Conservation (phyloP, 805 yeast genomes). For the Pichia californica region DNA sequence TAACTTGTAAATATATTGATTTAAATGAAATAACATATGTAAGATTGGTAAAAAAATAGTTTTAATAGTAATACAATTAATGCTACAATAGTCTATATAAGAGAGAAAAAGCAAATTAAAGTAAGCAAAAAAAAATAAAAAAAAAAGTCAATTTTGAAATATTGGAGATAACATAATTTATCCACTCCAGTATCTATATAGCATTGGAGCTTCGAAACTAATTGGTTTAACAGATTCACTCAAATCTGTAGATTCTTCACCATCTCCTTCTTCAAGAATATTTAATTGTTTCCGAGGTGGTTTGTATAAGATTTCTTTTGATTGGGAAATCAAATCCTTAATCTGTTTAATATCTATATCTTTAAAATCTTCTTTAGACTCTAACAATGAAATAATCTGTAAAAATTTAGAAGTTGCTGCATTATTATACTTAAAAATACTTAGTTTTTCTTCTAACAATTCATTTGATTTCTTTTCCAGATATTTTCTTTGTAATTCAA, state of each 20-base stretch:
- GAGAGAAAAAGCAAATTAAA: too few species aligned
- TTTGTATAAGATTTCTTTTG: slow-evolving; percentile 23
- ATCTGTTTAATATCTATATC: slow-evolving; percentile 14
- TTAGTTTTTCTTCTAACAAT: slow-evolving; percentile 55
- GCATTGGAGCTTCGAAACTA: slow-evolving; percentile 54
- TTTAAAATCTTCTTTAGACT: slow-evolving; percentile 5
- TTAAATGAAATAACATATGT: too few species aligned
- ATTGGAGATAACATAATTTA: too few species aligned
- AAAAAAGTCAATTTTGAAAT: too few species aligned
- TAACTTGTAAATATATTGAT: slow-evolving; percentile 5
- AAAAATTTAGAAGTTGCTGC: slow-evolving; percentile 42
- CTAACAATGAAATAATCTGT: slow-evolving; percentile 29
- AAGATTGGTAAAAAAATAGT: too few species aligned
- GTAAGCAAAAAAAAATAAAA: background rate
- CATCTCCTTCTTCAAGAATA: slow-evolving; percentile 24
- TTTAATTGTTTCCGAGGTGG: slow-evolving; percentile 30
- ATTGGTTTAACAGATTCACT: slow-evolving; percentile 41
- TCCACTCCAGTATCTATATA: slow-evolving; percentile 64
- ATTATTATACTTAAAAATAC: slow-evolving; percentile 56
- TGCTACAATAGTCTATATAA: background rate
- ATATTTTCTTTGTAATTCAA: slow-evolving; percentile 57
- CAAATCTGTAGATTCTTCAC: slow-evolving; percentile 21
- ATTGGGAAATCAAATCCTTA: slow-evolving; percentile 23
- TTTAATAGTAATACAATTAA: too few species aligned
- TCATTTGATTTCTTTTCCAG: slow-evolving; percentile 61